Base-by-base conservation (phyloP, 2,329 filamentous ascomycete genomes). In the Verticillium klebahnii region DNA sequence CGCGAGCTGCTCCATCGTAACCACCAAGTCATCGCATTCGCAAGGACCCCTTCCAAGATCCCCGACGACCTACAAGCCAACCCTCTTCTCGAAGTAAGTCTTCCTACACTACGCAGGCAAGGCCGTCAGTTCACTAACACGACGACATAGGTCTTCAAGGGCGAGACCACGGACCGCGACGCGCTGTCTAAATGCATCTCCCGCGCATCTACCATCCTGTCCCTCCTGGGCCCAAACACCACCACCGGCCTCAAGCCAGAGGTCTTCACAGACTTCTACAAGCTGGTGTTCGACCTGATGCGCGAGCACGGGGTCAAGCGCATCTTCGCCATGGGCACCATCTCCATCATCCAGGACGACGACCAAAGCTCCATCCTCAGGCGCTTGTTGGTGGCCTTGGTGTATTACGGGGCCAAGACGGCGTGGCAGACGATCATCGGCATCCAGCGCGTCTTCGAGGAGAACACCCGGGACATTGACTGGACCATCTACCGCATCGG, bases 321-420 rank as follows among this genome's bases (percentile, higher is more conserved):
- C 11, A 73, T 76, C 40, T 64, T 74, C 17, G 72, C 69, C 5
- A 74, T 75, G 71, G 65, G 69, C 9, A 76, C 74, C 4, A 52
- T 73, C 9, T 73, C 74, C 8, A 64, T 69, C 31, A 61, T 66
- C n/a, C 61, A 63, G 0, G 60, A 65, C 0, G 64, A 70, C n/a
- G 74, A 76, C 54, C 19, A 57, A 1, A 69, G 65, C 50, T 68
- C 56, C 50, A 50, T 67, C n/a, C 58, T 62, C 1, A 64, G 32
- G 14, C 64, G 7, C 56, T 56, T 67, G 6, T 37, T 67, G 11
- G 56, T 63, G 0, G 7, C 59, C 0, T 12, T 70, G 2, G 61
- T 72, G 15, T 55, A 64, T 1, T 14, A 67, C 5, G 8, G 65
- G 15, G 61, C 58, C 6, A 40, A 59, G 0, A 55, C 31, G 7